Evolutionary conservation across 495 filamentous ascomycete species (phyloP).

Genomic region (Xylaria longipes): DNA sequence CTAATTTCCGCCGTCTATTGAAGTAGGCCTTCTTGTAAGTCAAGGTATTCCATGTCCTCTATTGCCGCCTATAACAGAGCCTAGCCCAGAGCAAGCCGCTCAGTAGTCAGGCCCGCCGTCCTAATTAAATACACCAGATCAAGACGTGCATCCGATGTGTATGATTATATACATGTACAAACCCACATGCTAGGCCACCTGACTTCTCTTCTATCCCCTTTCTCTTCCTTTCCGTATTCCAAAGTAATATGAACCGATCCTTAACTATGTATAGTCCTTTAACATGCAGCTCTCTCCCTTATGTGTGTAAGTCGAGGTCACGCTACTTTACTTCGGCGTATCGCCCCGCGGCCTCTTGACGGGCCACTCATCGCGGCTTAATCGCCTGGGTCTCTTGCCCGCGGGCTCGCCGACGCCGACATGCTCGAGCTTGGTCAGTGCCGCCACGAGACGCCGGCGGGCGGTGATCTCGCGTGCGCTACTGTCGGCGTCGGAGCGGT

Average conservation of each 20-base stretch:
- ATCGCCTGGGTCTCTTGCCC: constrained; percentile 37
- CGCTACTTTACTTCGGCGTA: constrained; percentile 1
- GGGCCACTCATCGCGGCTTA: constrained; percentile 39
- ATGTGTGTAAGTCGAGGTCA: neutral
- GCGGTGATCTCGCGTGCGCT: constrained; percentile 54
- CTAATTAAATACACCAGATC: constrained; percentile 5
- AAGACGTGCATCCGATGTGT: neutral
- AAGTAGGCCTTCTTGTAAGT: neutral
- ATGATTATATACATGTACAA: neutral
- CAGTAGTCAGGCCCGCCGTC: neutral
- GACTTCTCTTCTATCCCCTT: neutral
- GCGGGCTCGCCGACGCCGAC: constrained; percentile 34
- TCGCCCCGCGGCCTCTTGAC: constrained; percentile 36
- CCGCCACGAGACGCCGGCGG: constrained; percentile 49
- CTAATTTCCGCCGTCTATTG: neutral
- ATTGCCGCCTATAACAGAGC: neutral
- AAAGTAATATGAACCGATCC: neutral
- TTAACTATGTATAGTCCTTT: neutral
- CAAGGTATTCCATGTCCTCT: neutral
- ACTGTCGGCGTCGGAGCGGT: constrained; percentile 51
- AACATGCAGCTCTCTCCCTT: neutral
- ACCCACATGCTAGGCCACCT: neutral
- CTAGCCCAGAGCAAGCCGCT: neutral
- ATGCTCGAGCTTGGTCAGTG: constrained; percentile 46
- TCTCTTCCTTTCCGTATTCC: neutral